A percentile compares a stretch with the other conserved stretches of the same genome.
Conservation (phyloP, 1,284 basidiomycete species). For the Sporisorium reilianum region DNA sequence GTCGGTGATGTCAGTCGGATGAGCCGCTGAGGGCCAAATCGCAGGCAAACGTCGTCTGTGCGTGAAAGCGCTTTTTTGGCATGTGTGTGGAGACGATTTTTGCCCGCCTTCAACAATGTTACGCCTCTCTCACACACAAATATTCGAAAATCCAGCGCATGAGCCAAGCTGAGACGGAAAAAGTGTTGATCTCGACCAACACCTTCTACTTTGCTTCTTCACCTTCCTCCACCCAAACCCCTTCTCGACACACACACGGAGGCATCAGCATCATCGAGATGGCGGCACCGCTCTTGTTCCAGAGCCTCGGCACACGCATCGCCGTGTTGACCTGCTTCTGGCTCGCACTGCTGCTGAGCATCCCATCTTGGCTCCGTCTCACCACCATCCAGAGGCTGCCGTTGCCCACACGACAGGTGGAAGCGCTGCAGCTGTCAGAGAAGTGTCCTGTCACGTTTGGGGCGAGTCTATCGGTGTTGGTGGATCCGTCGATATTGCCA, state of each 20-base stretch:
- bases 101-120: background rate
- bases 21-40: slow-evolving; percentile 1
- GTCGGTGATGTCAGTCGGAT: slow-evolving; percentile 25
- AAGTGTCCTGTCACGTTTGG: slow-evolving; percentile 42
- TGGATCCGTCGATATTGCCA: slow-evolving; percentile 20
- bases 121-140: background rate
- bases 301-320: slow-evolving; percentile 37
- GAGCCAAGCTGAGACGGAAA: background rate
- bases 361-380: slow-evolving; percentile 58
- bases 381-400: slow-evolving; percentile 61
- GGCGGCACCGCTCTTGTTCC: slow-evolving; percentile 34
- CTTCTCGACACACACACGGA: background rate
- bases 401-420: slow-evolving; percentile 45
- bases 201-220: background rate
- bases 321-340: slow-evolving; percentile 54
- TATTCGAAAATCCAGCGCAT: background rate
- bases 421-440: slow-evolving; percentile 16
- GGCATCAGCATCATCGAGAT: slow-evolving; percentile 1
- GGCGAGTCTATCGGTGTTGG: slow-evolving; percentile 11
- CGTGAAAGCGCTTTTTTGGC: slow-evolving; percentile 26
- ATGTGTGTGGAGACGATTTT: slow-evolving; percentile 6
- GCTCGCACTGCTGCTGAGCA: slow-evolving; percentile 37
- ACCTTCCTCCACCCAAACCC: background rate
- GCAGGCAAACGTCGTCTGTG: slow-evolving; percentile 12
- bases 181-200: slow-evolving; percentile 31